phyloP scores from a whole-genome alignment of 2,329 filamentous ascomycete genomes.

The Beauveria pseudobassiana region DNA sequence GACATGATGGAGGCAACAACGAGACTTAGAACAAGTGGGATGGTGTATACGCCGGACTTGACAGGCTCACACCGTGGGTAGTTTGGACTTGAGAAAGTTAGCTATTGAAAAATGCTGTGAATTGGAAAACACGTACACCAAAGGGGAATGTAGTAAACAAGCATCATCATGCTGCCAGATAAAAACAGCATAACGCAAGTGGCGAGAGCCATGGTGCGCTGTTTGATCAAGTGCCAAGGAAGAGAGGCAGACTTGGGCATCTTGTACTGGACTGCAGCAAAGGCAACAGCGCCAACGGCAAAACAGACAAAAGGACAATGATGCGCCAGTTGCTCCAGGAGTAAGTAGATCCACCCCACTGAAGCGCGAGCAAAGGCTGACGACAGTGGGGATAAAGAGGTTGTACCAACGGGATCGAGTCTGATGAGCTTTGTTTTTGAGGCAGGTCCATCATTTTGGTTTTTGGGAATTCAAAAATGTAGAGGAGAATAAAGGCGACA shows the following conservation, averaged over 20 bases:
- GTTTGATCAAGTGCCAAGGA: conserved; percentile 45
- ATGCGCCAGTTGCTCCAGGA: conserved; percentile 45
- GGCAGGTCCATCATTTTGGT: conserved; percentile 20
- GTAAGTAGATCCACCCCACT: conserved; percentile 53
- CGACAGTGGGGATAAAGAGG: conserved; percentile 53
- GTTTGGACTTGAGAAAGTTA: conserved; percentile 39
- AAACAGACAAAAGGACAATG: conserved; percentile 47
- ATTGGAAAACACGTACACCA: conserved; percentile 39
- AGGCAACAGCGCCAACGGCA: conserved; percentile 36
- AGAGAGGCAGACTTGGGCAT: conserved; percentile 50
- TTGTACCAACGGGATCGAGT: conserved; percentile 51
- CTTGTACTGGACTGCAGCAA: conserved; percentile 43
- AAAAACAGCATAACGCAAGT: conserved; percentile 40
- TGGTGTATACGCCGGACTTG: conserved; percentile 48
- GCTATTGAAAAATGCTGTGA: background rate
- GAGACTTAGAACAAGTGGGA: conserved; percentile 49
- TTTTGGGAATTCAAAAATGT: conserved; percentile 38
- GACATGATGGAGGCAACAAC: conserved; percentile 43
- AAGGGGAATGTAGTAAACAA: conserved; percentile 46
- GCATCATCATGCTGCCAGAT: conserved; percentile 44
- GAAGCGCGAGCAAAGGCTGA: conserved; percentile 55
- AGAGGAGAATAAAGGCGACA: conserved; percentile 40
- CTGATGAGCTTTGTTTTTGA: conserved; percentile 38
- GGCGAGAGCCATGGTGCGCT: conserved; percentile 46
- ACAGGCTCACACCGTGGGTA: conserved; percentile 44